These are phyloP conservation scores for Anthostomella pinea DNA, from an alignment of 2,329 filamentous ascomycete species.

Conservation along the genomic window DNA sequence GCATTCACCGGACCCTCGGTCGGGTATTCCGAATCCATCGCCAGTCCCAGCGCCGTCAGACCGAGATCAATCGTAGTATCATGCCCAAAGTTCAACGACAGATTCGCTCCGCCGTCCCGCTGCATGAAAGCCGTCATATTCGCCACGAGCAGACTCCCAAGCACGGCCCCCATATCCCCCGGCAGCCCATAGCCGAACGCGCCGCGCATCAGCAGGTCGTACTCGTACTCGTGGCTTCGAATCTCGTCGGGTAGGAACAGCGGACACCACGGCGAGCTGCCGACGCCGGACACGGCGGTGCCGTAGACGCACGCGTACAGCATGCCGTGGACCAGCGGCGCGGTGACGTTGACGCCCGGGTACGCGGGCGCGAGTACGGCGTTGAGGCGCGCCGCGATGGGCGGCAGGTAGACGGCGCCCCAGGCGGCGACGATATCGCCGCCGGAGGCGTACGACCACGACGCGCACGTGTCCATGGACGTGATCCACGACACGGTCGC, in stretches of 20 bases:
- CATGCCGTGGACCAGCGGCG: conserved; percentile 19
- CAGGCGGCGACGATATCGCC: conserved; percentile 8
- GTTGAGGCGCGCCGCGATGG: conserved; percentile 20
- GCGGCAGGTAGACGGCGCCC: conserved; percentile 20
- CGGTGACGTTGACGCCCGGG: conserved; percentile 17
- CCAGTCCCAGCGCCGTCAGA: conserved; percentile 20
- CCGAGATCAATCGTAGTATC: conserved; percentile 23
- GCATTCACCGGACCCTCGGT: conserved; percentile 16
- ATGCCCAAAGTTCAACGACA: conserved; percentile 23
- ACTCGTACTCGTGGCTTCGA: conserved; percentile 21
- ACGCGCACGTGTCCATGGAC: conserved; percentile 17
- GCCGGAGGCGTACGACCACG: conserved; percentile 15
- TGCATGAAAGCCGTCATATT: conserved; percentile 20
- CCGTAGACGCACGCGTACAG: conserved; percentile 24
- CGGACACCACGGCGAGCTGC: conserved; percentile 21
- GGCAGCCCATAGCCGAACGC: conserved; percentile 23
- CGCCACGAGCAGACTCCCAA: conserved; percentile 19
- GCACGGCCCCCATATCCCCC: conserved; percentile 19
- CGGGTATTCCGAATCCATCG: conserved; percentile 16
- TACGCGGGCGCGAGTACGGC: conserved; percentile 10
- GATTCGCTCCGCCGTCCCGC: conserved; percentile 7
- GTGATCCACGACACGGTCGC: conserved; percentile 23
- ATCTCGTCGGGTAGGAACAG: conserved; percentile 20
- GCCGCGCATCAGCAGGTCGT: conserved; percentile 23
- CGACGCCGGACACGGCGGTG: conserved; percentile 18